Evolutionary conservation across 805 yeast species (phyloP).

Genomic region (Hanseniaspora lindneri): DNA sequence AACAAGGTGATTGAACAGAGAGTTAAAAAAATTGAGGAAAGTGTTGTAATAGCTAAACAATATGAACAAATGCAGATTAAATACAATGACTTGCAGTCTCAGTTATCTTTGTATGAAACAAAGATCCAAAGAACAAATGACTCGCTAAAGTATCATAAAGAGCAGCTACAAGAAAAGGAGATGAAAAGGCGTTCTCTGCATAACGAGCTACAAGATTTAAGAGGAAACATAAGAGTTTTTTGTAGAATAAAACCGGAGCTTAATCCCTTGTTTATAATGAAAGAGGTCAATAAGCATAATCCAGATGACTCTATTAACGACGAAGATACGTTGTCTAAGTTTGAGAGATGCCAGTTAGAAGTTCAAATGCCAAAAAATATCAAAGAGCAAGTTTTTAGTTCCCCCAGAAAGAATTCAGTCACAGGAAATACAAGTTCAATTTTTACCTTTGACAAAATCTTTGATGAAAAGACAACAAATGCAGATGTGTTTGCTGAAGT

Average conservation of each 20-base stretch:
- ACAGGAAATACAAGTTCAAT: slow-evolving; percentile 13
- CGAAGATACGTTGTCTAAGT: slow-evolving; percentile 4
- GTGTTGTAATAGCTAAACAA: slow-evolving; percentile 22
- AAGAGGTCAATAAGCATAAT: slow-evolving; percentile 23
- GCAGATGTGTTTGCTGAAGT: slow-evolving; percentile 66
- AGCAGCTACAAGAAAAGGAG: slow-evolving; percentile 40
- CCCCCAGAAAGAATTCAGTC: not conserved
- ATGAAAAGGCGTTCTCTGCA: slow-evolving; percentile 51
- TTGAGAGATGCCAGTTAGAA: slow-evolving; percentile 12
- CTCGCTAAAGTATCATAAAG: slow-evolving; percentile 27
- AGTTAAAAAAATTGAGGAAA: slow-evolving; percentile 9
- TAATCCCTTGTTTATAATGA: slow-evolving; percentile 18
- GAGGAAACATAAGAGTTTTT: slow-evolving; percentile 85
- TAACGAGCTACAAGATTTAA: slow-evolving; percentile 66
- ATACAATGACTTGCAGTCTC: slow-evolving; percentile 17
- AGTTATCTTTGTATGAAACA: slow-evolving; percentile 10
- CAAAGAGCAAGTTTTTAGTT: not conserved
- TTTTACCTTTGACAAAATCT: slow-evolving; percentile 72
- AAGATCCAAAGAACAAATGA: not conserved
- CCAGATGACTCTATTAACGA: slow-evolving; percentile 25
- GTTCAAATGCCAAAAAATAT: not conserved
- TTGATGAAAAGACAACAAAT: slow-evolving; percentile 44
- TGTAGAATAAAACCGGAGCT: slow-evolving; percentile 61
- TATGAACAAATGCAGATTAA: slow-evolving; percentile 17
- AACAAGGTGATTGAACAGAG: slow-evolving; percentile 18